Base-by-base conservation (phyloP, 2,329 filamentous ascomycete genomes). In the Bretziella fagacearum region DNA sequence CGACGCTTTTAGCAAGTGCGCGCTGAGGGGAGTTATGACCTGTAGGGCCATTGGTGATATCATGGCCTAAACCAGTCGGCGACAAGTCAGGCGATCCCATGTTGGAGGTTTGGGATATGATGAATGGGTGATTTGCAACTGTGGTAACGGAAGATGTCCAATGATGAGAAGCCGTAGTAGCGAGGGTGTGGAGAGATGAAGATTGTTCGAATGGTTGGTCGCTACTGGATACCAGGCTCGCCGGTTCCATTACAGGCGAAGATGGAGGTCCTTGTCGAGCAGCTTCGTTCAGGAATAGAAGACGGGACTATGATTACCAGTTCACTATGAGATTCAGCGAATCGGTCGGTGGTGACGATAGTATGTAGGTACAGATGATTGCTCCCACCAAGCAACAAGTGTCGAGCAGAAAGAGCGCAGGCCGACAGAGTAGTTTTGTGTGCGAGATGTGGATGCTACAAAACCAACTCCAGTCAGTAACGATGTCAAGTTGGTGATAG, bases 1-100 rank as follows among this genome's bases (percentile, higher is more conserved):
- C 74, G 65, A 87, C 79, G 58, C 79, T 79, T 69, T 86, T 87
- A 53, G 76, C 46, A 27, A 30, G 44, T 26, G 44, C 36, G 41
- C 49, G 45, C 25, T 47, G 37, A 11, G 44, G 41, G 36, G 45
- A 22, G 18, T 23, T n/a, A 32, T 50, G 39, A 44, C 13, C 15
- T n/a, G 30, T 37, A 20, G 26, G 25, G 17, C 23, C 36, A 44
- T 44, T 44, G 33, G 33, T 44, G 29, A 27, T 10, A 35, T 45
- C 44, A 29, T 47, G 40, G 33, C 42, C 44, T 13, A 48, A 26
- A 35, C 40, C 26, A 40, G 29, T 39, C 25, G 49, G 41, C 18
- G 44, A 44, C 18, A 51, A 39, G 27, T 47, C 44, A 17, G 49
- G 49, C 13, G 49, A 51, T 13, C 27, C 45, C 49, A 51, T 51